Conservation (phyloP, 2,329 filamentous ascomycete species). For the Didymella lethalis region DNA sequence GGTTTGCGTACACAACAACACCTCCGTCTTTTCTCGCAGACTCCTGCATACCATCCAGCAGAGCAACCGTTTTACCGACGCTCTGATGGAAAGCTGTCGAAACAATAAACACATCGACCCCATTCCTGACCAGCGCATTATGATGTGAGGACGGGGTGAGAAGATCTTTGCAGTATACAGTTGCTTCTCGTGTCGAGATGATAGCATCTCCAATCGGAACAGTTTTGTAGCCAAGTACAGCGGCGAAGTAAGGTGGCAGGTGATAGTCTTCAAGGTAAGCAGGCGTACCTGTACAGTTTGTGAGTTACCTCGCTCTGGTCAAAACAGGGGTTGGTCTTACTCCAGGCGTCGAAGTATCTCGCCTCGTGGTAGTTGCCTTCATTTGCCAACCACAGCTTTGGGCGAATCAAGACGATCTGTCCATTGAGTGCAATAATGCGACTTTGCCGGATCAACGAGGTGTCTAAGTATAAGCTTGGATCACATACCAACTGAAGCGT, state of each 20-base stretch:
- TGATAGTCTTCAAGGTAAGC: conserved; percentile 49
- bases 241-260: conserved; percentile 50
- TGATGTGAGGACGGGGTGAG: conserved; percentile 57
- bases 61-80: conserved; percentile 69
- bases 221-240: conserved; percentile 60
- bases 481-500: background rate
- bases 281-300: conserved; percentile 49
- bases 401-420: conserved; percentile 74
- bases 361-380: conserved; percentile 66
- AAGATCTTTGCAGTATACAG: conserved; percentile 66
- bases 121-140: conserved; percentile 67
- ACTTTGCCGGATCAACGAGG: background rate
- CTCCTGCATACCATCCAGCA: conserved; percentile 70
- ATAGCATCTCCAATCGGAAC: conserved; percentile 69
- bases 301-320: conserved; percentile 23
- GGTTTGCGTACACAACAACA: conserved; percentile 63
- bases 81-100: conserved; percentile 72
- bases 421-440: conserved; percentile 64
- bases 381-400: conserved; percentile 74
- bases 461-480: conserved; percentile 34
- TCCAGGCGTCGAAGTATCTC: conserved; percentile 47
- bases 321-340: background rate
- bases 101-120: conserved; percentile 74
- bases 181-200: conserved; percentile 64
- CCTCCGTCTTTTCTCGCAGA: conserved; percentile 69